phyloP scores from a whole-genome alignment of 345 rosid genomes.

The Cardamine resedifolia region DNA sequence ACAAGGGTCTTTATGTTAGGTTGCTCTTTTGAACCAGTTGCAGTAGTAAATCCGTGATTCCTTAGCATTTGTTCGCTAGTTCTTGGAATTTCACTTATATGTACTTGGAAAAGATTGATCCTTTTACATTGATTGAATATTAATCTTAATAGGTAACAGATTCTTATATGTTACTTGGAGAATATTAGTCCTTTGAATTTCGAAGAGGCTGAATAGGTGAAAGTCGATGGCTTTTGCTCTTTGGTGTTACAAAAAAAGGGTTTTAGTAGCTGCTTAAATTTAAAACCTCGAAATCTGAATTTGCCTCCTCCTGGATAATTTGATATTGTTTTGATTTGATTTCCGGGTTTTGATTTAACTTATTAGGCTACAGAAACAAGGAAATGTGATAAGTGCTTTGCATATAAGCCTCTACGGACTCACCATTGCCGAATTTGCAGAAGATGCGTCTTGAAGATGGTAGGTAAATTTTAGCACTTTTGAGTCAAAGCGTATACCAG shows the following conservation, averaged over 20 bases:
- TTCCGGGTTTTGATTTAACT: background rate
- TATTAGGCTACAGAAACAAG: slow-evolving; percentile 54
- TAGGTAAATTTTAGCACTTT: slow-evolving; percentile 39
- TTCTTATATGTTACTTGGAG: background rate
- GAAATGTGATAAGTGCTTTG: slow-evolving; percentile 77
- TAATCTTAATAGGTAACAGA: background rate
- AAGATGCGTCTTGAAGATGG: slow-evolving; percentile 92
- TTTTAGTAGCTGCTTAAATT: background rate
- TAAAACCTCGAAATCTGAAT: background rate
- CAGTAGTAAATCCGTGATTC: background rate
- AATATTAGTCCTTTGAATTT: background rate
- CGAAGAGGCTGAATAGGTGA: background rate
- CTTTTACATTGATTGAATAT: background rate
- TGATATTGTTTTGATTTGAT: slow-evolving; percentile 14
- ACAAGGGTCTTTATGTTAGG: background rate
- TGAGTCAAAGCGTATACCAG: background rate
- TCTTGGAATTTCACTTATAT: background rate
- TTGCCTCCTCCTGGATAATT: background rate
- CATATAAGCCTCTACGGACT: slow-evolving; percentile 75
- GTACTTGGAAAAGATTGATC: background rate
- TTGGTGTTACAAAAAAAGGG: background rate
- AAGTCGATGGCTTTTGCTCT: background rate
- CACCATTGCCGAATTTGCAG: slow-evolving; percentile 93
- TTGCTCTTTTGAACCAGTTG: background rate
- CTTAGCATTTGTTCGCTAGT: background rate